phyloP scores from a whole-genome alignment of 1,139 yeast species.

The Saccharomycopsis crataegensis region DNA sequence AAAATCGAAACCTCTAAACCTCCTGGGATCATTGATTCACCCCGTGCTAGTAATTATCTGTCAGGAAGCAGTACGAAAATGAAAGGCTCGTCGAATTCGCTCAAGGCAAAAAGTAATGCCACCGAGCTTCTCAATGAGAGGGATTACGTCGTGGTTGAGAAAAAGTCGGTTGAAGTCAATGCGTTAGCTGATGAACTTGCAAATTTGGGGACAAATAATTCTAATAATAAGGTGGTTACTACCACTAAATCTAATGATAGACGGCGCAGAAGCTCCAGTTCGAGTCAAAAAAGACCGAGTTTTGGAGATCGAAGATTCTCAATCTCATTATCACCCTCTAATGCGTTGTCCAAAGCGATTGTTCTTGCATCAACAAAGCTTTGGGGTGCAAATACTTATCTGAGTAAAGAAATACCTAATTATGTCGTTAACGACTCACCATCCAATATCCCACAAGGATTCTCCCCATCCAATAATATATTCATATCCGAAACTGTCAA shows the following conservation, averaged over 20 bases:
- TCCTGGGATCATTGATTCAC: no score
- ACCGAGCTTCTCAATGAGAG: constrained; percentile 52
- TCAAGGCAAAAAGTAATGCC: constrained; percentile 19
- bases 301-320: constrained; percentile 55
- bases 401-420: constrained; percentile 3
- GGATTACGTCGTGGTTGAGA: constrained; percentile 92
- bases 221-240: neutral
- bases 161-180: constrained; percentile 89
- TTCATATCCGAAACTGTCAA: neutral
- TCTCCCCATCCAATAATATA: neutral
- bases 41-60: no score
- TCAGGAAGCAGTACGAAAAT: no score
- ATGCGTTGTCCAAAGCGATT: constrained; percentile 80
- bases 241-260: neutral
- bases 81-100: no score
- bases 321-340: constrained; percentile 75
- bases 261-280: constrained; percentile 29
- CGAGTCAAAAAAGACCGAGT: constrained; percentile 39
- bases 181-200: constrained; percentile 91
- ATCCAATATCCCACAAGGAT: neutral
- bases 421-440: neutral
- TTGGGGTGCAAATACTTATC: constrained; percentile 44
- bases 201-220: constrained; percentile 32
- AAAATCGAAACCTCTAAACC: no score
- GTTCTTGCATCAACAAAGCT: constrained; percentile 83